Evolutionary conservation across 805 yeast species (phyloP).

Genomic region (Suhomyces sp.): DNA sequence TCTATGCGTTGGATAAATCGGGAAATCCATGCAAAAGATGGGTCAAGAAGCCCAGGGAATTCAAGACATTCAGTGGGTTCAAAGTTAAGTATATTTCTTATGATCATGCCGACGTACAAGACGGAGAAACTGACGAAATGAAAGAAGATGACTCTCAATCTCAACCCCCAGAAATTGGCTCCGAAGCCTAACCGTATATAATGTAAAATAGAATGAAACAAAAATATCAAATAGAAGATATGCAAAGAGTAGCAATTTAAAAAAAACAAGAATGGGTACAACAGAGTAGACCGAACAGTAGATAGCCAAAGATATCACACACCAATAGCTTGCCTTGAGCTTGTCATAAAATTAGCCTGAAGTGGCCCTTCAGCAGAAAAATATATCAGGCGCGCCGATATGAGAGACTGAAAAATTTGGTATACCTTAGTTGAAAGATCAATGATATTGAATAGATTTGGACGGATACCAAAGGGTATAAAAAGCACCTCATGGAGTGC

Average conservation of each 20-base stretch:
- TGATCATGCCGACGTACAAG: conserved; percentile 19
- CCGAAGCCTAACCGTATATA: not conserved
- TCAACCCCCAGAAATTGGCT: not conserved
- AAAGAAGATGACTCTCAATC: conserved; percentile 1
- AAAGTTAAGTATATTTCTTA: conserved; percentile 28
- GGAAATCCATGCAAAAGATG: conserved; percentile 35
- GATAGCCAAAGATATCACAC: not conserved
- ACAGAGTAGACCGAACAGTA: not conserved
- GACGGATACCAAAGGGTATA: not conserved
- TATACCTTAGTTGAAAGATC: not conserved
- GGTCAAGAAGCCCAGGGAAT: conserved; percentile 31
- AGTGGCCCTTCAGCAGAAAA: not conserved
- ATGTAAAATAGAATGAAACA: not conserved
- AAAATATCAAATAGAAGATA: not conserved
- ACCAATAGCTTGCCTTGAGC: not conserved
- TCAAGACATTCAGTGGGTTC: conserved; percentile 45
- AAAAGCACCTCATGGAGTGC: not conserved
- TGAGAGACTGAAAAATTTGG: not conserved
- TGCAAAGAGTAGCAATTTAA: not conserved
- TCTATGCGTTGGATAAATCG: conserved; percentile 31
- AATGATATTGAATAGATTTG: not conserved
- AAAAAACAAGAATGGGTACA: not conserved
- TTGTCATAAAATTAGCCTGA: not conserved
- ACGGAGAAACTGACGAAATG: conserved; percentile 2
- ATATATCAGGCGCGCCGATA: not conserved